A percentile compares a stretch with the other conserved stretches of the same genome.
These are phyloP conservation scores for Adansonia madagascariensis DNA, from an alignment of 441 rosid species.

Conservation along the genomic window DNA sequence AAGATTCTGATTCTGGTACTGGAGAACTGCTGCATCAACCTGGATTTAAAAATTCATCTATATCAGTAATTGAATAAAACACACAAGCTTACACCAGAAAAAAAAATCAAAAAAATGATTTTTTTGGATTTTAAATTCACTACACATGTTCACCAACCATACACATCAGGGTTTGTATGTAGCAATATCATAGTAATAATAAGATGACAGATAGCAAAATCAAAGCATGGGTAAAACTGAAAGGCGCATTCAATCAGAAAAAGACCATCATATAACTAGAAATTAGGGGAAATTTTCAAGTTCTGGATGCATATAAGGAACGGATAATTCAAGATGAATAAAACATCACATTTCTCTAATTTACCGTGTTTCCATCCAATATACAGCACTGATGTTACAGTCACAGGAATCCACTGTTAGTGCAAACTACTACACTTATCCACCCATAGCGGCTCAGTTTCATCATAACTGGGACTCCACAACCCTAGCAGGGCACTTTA, in stretches of 20 bases:
- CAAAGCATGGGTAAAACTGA: slow-evolving; percentile 7
- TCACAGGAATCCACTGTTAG: not conserved
- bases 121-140: not conserved
- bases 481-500: not conserved
- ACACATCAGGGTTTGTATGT: not conserved
- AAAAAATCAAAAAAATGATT: not conserved
- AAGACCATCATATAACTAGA: slow-evolving; percentile 2
- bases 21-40: slow-evolving; percentile 84
- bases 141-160: not conserved
- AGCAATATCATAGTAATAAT: not conserved
- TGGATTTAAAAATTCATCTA: slow-evolving; percentile 27
- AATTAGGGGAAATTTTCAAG: not conserved
- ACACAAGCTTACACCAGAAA: not conserved
- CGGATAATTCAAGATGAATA: not conserved
- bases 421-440: not conserved
- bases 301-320: not conserved
- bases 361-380: not conserved
- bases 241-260: slow-evolving; percentile 13
- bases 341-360: slow-evolving; percentile 4
- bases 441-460: not conserved
- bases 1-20: slow-evolving; percentile 79
- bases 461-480: not conserved
- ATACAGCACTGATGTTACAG: slow-evolving; percentile 6
- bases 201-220: not conserved
- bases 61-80: slow-evolving; percentile 10